These are phyloP conservation scores for Coix lacrymajobi DNA, from an alignment of 176 grass and related monocot species.

Conservation along the genomic window DNA sequence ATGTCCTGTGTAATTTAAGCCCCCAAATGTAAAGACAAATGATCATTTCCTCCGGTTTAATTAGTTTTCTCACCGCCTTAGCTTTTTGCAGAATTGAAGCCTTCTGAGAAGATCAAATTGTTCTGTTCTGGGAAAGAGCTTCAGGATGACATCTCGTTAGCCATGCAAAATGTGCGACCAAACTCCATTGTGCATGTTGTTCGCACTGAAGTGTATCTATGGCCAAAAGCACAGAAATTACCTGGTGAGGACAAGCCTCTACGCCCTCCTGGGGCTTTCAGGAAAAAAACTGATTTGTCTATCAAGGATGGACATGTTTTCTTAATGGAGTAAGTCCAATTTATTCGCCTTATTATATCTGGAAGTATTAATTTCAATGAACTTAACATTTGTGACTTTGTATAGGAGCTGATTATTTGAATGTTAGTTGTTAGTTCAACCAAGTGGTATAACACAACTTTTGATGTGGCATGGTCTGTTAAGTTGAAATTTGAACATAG, in stretches of 20 bases:
- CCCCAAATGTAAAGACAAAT: neutral
- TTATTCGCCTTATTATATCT: neutral
- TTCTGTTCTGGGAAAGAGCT: conserved; percentile 86
- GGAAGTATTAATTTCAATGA: neutral
- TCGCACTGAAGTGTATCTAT: conserved; percentile 73
- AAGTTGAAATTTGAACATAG: neutral
- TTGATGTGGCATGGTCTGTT: neutral
- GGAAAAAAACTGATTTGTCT: conserved; percentile 88
- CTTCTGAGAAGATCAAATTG: conserved; percentile 70
- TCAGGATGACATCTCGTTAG: conserved; percentile 61
- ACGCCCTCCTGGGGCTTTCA: conserved; percentile 79
- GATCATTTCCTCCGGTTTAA: neutral
- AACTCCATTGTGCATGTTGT: conserved; percentile 90
- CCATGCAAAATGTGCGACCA: conserved; percentile 58
- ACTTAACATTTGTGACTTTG: neutral
- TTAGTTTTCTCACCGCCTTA: neutral
- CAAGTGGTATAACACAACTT: neutral
- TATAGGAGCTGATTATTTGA: neutral
- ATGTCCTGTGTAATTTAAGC: neutral
- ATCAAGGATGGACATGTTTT: conserved; percentile 91
- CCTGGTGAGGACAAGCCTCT: conserved; percentile 81
- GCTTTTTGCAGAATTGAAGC: conserved; percentile 68
- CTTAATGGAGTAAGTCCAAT: conserved; percentile 85
- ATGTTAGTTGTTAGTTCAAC: neutral
- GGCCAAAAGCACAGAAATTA: conserved; percentile 88